Base-by-base conservation (phyloP, 2,329 filamentous ascomycete species). In the Aureobasidium sp. region DNA sequence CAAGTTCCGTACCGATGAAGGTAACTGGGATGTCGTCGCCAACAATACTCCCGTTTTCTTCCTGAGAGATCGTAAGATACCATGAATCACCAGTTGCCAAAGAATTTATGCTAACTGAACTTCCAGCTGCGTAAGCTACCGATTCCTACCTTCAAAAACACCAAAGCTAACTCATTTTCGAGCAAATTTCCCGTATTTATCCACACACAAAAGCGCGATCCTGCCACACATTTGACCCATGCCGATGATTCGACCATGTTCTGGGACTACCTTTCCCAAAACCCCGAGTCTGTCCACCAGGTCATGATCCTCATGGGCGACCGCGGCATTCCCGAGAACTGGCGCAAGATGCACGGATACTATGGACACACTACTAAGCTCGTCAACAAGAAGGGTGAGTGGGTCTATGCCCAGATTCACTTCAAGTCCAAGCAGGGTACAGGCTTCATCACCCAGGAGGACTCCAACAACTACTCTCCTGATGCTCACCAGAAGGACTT, bases 21-120 rank as follows among this genome's bases (percentile, higher is more conserved):
- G 87, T n/a, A 89, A 89, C 67, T 88, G 83, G 81, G 87, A 89
- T 69, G 79, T 86, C 72, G 87, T 90, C 8, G 84, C 83, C 64
- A 89, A 89, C 77, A 90, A 90, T 71, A 89, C 86, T 0, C 87
- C 87, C 0, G 83, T 89, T 2, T 91, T 90, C 79, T 90, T 91
- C 74, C 70, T 90, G n/a, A 79, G 87, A 59, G 87, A 90, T 65
- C 85, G 87, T 0, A 81, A 85, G n/a, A n/a, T n/a, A n/a, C n/a
- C n/a, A n/a, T n/a, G n/a, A n/a, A n/a, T n/a, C n/a, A n/a, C n/a
- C n/a, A n/a, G n/a, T n/a, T n/a, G n/a, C n/a, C n/a, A n/a, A n/a
- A n/a, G n/a, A n/a, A n/a, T n/a, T n/a, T n/a, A n/a, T n/a, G n/a
- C n/a, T n/a, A n/a, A n/a, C n/a, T n/a, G n/a, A n/a, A n/a, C n/a